Base-by-base conservation (phyloP, 768 basidiomycete species). In the Auriscalpium microsporum region DNA sequence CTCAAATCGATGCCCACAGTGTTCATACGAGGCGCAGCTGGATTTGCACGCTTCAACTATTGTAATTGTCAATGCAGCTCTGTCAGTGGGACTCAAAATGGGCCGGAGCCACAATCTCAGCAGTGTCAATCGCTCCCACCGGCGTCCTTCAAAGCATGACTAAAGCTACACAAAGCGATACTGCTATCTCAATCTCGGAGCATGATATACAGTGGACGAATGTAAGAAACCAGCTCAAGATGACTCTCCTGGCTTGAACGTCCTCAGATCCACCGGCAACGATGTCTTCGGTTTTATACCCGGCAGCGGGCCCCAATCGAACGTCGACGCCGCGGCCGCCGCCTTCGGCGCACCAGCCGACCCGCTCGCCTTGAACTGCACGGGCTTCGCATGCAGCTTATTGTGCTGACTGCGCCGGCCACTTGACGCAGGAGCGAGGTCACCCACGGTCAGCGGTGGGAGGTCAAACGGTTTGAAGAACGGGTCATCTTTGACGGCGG, bases 251-350 rank as follows among this genome's bases (percentile, higher is more conserved):
- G 34, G 37, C 42, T 62, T 61, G 35, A 45, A 52, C 10, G 61
- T 38, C 46, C 62, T 45, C 19, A 62, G 35, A 57, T 63, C 56
- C 21, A 54, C 54, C 10, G 56, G 14, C 9, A 62, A 40, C 45
- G 52, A 53, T 23, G 54, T 56, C 61, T 54, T 59, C n/a, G 61
- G 59, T 52, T 49, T 56, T 19, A 58, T 49, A 17, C 48, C 49
- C 4, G 83, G 83, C 55, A 84, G 60, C 1, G 83, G 82, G 10
- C 84, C 84, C 83, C 83, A 85, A 59, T 79, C 74, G 65, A 84
- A 83, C 1, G 68, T 42, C 1, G 62, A 52, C 40, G 40, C 40
- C 17, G 40, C 40, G 4, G 40, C 14, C n/a, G 53, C 50, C 16
- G 60, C 40, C 19, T 56, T 35, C 10, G 58, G 55, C 38, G 57